A percentile compares a stretch with the other conserved stretches of the same genome.
Evolutionary conservation across 768 basidiomycete species (phyloP).

Genomic region (Austroboletus festivus): DNA sequence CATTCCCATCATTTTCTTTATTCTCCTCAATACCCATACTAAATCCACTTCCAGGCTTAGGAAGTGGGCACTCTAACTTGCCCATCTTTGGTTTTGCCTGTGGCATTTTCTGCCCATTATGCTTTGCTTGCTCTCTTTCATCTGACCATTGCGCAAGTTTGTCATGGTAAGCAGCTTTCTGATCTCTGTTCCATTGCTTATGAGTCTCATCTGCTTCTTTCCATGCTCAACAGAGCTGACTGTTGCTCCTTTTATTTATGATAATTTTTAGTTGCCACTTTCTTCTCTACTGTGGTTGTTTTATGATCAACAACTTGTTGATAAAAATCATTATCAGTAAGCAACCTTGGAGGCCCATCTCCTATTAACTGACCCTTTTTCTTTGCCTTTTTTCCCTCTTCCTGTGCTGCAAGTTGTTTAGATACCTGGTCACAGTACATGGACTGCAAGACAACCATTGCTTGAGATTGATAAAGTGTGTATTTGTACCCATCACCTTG

Average conservation of each 20-base stretch:
- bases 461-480: too few relatives aligned
- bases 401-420: not conserved
- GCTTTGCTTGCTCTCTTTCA: not conserved
- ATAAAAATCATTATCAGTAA: not conserved
- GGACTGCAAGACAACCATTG: not conserved
- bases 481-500: not conserved
- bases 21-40: not conserved
- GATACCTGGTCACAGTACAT: not conserved
- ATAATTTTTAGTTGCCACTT: not conserved
- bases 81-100: not conserved
- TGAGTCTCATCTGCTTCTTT: not conserved
- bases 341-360: not conserved
- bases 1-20: not conserved
- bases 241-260: not conserved
- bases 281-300: not conserved
- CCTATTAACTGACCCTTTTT: not conserved
- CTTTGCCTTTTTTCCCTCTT: not conserved
- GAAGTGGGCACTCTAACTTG: not conserved
- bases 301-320: not conserved
- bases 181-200: not conserved
- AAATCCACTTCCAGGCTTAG: not conserved
- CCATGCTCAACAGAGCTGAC: not conserved
- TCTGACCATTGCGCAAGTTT: not conserved
- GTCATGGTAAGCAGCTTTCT: not conserved
- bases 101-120: not conserved